These are phyloP conservation scores for Fusarium verticillioides DNA, from an alignment of 2,329 filamentous ascomycete genomes.

Conservation along the genomic window DNA sequence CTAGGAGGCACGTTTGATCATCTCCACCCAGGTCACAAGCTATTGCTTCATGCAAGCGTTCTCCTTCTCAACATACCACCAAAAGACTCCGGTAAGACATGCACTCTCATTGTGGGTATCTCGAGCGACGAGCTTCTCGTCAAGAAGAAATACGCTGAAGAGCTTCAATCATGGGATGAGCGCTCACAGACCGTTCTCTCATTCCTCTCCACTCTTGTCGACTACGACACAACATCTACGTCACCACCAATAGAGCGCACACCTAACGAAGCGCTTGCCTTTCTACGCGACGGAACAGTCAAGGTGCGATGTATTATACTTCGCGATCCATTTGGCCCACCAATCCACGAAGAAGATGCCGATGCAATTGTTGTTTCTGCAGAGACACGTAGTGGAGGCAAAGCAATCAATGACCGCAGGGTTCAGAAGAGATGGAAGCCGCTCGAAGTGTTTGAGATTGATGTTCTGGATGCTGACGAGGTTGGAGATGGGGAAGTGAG, in stretches of 20 bases:
- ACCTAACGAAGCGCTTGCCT: slow-evolving; percentile 53
- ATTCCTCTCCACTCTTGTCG: slow-evolving; percentile 76
- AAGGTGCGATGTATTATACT: slow-evolving; percentile 84
- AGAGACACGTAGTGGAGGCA: slow-evolving; percentile 86
- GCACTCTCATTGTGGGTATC: slow-evolving; percentile 82
- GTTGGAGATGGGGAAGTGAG: slow-evolving; percentile 49
- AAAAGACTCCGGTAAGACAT: slow-evolving; percentile 52
- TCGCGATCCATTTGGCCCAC: slow-evolving; percentile 89
- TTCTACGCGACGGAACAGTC: slow-evolving; percentile 69
- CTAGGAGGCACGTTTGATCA: slow-evolving; percentile 97
- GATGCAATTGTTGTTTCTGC: slow-evolving; percentile 86
- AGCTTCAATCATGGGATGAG: slow-evolving; percentile 82
- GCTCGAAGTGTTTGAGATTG: slow-evolving; percentile 87
- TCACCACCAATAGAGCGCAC: slow-evolving; percentile 21
- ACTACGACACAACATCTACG: slow-evolving; percentile 50
- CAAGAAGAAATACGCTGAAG: slow-evolving; percentile 88
- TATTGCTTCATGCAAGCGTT: slow-evolving; percentile 89
- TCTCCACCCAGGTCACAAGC: slow-evolving; percentile 92
- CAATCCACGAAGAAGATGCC: slow-evolving; percentile 82
- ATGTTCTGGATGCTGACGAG: slow-evolving; percentile 76
- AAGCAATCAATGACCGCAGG: slow-evolving; percentile 87
- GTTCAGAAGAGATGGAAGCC: slow-evolving; percentile 78
- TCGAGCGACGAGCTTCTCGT: slow-evolving; percentile 87
- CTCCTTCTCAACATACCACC: slow-evolving; percentile 71
- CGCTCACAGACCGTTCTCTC: slow-evolving; percentile 75